These are phyloP conservation scores for Hypoxylon rubiginosum DNA, from an alignment of 2,329 filamentous ascomycete genomes.

Conservation along the genomic window DNA sequence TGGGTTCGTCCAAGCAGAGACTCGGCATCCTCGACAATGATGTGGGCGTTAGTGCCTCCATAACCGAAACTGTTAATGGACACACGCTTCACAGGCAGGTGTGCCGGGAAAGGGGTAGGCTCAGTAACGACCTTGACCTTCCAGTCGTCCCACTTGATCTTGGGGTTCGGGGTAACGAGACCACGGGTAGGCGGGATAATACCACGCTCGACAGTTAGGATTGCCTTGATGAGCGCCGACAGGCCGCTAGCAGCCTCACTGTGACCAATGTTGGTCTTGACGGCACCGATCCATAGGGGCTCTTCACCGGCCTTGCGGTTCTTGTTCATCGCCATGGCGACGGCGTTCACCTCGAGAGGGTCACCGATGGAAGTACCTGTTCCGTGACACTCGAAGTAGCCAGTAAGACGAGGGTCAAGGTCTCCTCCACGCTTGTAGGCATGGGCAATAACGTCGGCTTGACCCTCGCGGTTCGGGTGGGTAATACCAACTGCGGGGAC, in stretches of 20 bases:
- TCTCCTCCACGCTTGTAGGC: conserved; percentile 40
- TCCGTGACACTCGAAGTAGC: conserved; percentile 45
- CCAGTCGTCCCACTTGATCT: conserved; percentile 43
- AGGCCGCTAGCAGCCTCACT: conserved; percentile 40
- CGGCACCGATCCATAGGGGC: conserved; percentile 38
- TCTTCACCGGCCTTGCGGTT: conserved; percentile 24
- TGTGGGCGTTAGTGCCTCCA: conserved; percentile 37
- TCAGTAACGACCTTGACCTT: conserved; percentile 38
- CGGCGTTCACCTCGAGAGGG: conserved; percentile 40
- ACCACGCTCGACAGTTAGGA: conserved; percentile 30
- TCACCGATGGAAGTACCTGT: conserved; percentile 45
- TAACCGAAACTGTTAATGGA: conserved; percentile 46
- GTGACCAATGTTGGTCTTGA: conserved; percentile 45
- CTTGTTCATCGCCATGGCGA: conserved; percentile 32
- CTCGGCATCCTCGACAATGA: conserved; percentile 24
- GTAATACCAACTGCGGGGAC: conserved; percentile 50
- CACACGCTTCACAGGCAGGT: conserved; percentile 30
- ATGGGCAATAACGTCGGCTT: conserved; percentile 39
- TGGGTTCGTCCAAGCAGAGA: conserved; percentile 1
- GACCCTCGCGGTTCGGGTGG: conserved; percentile 44
- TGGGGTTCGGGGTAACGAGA: conserved; percentile 36
- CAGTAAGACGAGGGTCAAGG: conserved; percentile 41
- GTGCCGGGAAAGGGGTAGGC: conserved; percentile 21
- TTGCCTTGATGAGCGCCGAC: conserved; percentile 40
- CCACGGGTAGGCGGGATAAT: conserved; percentile 33